A percentile compares a stretch with the other conserved stretches of the same genome.
Evolutionary conservation across 139 green algal genomes (phyloP).

Genomic region (Tetraselmis striata): DNA sequence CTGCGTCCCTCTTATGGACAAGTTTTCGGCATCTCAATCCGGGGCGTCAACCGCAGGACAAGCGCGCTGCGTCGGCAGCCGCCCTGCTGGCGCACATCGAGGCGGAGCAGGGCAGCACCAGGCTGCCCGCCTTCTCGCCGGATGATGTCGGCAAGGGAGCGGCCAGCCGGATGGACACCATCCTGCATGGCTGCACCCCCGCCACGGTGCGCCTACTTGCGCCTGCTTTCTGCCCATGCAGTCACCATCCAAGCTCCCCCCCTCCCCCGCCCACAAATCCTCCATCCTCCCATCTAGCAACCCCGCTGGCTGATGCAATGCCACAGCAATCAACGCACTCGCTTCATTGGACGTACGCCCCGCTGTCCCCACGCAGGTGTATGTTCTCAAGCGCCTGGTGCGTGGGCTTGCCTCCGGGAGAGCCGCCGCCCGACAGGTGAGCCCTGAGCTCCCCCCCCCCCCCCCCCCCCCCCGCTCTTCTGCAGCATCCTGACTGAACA

Average conservation of each 20-base stretch:
- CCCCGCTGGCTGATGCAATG: too few species aligned
- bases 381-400: constrained; percentile 58
- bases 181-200: background rate
- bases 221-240: too few species aligned
- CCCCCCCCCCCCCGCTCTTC: too few species aligned
- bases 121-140: background rate
- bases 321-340: too few species aligned
- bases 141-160: background rate
- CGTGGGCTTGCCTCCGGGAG: constrained; percentile 58
- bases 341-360: too few species aligned
- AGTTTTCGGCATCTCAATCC: too few species aligned
- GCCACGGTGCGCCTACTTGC: background rate
- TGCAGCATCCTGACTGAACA: too few species aligned
- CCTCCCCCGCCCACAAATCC: background rate
- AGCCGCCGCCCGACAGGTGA: constrained; percentile 55
- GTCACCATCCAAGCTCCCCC: too few species aligned
- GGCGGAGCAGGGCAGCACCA: background rate
- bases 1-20: too few species aligned
- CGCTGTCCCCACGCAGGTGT: constrained; percentile 48
- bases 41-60: background rate
- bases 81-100: background rate
- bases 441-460: too few species aligned
- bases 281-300: background rate
- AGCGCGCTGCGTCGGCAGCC: too few species aligned
- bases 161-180: background rate